These are phyloP conservation scores for Ettlia oleoabundans DNA, from an alignment of 139 green algal species.

Conservation along the genomic window DNA sequence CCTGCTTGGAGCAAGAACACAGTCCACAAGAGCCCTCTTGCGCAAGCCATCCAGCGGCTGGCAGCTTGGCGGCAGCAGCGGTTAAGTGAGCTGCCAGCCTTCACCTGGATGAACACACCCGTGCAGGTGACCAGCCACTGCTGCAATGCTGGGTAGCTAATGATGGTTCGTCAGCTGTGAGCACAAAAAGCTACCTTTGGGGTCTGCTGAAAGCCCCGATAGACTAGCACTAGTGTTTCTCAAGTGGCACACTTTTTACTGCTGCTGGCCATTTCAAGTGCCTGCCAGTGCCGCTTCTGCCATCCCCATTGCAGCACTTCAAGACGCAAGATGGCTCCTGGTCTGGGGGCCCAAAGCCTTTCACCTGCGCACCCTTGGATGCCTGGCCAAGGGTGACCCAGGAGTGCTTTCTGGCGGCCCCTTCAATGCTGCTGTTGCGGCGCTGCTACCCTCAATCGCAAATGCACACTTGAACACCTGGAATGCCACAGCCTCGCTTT, in stretches of 20 bases:
- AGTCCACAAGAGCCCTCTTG: background rate
- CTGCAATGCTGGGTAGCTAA: background rate
- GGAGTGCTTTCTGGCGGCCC: background rate
- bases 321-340: background rate
- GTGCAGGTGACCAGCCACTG: background rate
- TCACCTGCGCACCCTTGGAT: background rate
- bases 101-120: slow-evolving; percentile 32
- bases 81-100: background rate
- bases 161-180: background rate
- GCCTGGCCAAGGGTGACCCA: background rate
- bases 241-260: background rate
- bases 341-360: background rate
- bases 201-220: too few relatives aligned
- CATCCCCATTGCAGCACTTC: slow-evolving; percentile 12
- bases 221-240: too few relatives aligned
- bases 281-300: background rate
- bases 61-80: background rate
- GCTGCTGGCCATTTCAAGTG: background rate
- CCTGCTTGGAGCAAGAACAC: background rate
- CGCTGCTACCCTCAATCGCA: slow-evolving; percentile 20
- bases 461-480: slow-evolving; percentile 19
- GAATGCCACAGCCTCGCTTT: slow-evolving; percentile 40
- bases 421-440: slow-evolving; percentile 1
- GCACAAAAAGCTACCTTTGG: background rate
- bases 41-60: background rate